A percentile compares a stretch with the other conserved stretches of the same genome.
Conservation (phyloP, 768 basidiomycete species). For the Lactarius indigo region DNA sequence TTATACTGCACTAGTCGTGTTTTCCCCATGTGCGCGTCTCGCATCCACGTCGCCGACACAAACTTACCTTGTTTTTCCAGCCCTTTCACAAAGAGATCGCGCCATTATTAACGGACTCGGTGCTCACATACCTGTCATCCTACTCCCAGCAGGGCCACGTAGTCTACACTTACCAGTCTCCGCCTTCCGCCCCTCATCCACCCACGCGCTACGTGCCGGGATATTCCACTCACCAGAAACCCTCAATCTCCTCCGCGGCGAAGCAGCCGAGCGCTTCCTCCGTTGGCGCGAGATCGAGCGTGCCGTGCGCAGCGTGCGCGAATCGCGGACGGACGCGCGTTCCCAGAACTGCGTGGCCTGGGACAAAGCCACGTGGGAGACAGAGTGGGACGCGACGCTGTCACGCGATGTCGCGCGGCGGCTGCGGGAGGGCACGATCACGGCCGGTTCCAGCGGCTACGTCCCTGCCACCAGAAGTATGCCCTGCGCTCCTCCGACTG, state of each 20-base stretch:
- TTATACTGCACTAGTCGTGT: conserved; percentile 56
- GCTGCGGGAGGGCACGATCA: conserved; percentile 38
- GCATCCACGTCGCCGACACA: not conserved
- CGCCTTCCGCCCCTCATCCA: conserved; percentile 51
- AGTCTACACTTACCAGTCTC: conserved; percentile 37
- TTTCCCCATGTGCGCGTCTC: conserved; percentile 38
- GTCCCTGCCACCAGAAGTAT: conserved; percentile 24
- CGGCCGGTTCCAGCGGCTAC: conserved; percentile 1
- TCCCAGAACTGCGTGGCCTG: conserved; percentile 33
- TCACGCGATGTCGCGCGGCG: conserved; percentile 58
- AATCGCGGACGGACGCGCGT: conserved; percentile 25
- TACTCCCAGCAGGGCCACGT: conserved; percentile 35
- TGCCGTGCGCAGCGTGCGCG: conserved; percentile 44
- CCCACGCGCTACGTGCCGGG: conserved; percentile 51
- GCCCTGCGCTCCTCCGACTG: conserved; percentile 28
- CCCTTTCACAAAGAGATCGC: conserved; percentile 29
- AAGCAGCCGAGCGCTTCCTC: conserved; percentile 67
- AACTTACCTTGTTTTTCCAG: conserved; percentile 2
- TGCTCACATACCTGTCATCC: conserved; percentile 54
- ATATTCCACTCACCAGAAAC: conserved; percentile 65
- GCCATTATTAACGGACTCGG: conserved; percentile 41
- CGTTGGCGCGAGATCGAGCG: conserved; percentile 70
- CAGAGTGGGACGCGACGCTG: conserved; percentile 58
- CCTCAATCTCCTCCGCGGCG: conserved; percentile 51
- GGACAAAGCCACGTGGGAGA: conserved; percentile 65